Evolutionary conservation across 768 basidiomycete species (phyloP), one percentile per base, ranked within the genome.

Genomic region (Suillus alpinus): DNA sequence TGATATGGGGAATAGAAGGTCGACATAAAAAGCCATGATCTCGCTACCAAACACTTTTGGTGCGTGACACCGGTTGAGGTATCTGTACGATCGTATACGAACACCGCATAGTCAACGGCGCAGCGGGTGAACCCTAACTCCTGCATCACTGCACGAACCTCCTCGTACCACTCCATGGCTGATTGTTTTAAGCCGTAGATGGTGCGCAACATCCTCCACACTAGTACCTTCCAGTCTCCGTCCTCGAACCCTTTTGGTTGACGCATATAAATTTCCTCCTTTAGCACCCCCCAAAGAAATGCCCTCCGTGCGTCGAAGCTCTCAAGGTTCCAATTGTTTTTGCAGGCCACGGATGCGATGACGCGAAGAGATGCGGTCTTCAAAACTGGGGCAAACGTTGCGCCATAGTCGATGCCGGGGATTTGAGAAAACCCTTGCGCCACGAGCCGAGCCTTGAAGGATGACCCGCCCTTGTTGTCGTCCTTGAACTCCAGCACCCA

Each of bases 291-390:
- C 57, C 74, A 78, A 0, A 83, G 72, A 62, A 75, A 82, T 0
- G 76, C 78, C 0, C 68, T 68, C 20, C 75, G 77, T n/a, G 83
- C 73, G 62, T 85, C 78, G 7, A 82, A 66, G 52, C 71, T 69
- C n/a, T 78, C 64, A 6, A 83, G 49, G 6, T 80, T 67, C 61
- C 75, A 75, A 31, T 73, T 62, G 8, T 74, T 49, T 0, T 53
- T 49, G 0, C 56, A 58, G 0, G 52, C 23, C 1, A 63, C 10
- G 0, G 37, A 47, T 0, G 52, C 0, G 20, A 58, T 59, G 26
- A 60, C 20, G 16, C 29, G 13, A 6, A 63, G 44, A 6, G 63
- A 64, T 0, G 63, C 14, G 0, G 62, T 41, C 0, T 52, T 55
- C 0, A 44, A 26, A 2, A 62, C 57, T 0, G 56, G 47, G 0